Base-by-base conservation (phyloP, 2,329 filamentous ascomycete genomes). In the Ceratocystis huliohia region DNA sequence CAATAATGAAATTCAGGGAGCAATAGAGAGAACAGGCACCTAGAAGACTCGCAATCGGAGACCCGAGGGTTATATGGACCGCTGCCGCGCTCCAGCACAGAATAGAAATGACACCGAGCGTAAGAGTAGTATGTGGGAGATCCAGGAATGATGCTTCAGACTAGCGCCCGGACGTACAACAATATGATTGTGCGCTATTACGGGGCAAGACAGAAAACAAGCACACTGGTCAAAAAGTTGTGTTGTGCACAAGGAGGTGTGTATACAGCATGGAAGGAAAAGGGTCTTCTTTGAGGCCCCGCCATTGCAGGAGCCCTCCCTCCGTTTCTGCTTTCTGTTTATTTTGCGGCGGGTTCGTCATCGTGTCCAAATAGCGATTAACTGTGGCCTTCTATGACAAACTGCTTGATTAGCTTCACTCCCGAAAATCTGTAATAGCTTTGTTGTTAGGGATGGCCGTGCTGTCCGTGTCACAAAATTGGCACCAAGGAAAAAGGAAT, bases 391-490 rank as follows among this genome's bases (percentile, higher is more conserved):
- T 28, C 48, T 53, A 20, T 22, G 48, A 53, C 48, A 53, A 28
- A 28, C 13, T 22, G n/a, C 8, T 20, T 53, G 53, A 59, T 30
- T 37, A 59, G 15, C 25, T 53, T 10, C 48, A 13, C 53, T 2
- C 28, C 53, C 28, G 17, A 59, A 59, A 37, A 28, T 59, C 56
- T 8, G 56, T 7, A 25, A 57, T 57, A 33, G 28, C 17, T 33
- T 33, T 57, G 13, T n/a, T 59, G 56, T 30, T 59, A 59, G 56
- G 56, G 56, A 59, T 59, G 28, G 56, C 56, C 28, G 56, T 59
- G 28, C 28, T 17, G 56, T 59, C 56, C 56, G 56, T 59, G 56
- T 59, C 6, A 59, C 30, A 37, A 37, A 59, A 59, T 59, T 59
- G 56, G 28, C 56, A 59, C 33, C 56, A 59, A 59, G 56, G 56